Evolutionary conservation across 805 yeast species (phyloP), one percentile per base, ranked within the genome.

Genomic region (Gaillardinia entomophila): DNA sequence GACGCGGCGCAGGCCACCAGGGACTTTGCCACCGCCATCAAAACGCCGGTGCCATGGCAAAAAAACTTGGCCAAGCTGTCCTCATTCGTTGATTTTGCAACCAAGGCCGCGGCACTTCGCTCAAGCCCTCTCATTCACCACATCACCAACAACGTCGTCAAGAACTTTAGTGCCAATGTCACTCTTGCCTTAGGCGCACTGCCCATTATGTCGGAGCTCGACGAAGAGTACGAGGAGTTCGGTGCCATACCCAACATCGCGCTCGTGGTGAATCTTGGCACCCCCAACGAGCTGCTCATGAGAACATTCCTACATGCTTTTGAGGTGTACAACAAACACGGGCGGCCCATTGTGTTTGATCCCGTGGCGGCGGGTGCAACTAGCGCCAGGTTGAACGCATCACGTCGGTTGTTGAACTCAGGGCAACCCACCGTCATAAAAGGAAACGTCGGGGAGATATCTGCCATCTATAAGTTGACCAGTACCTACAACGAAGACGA

Each of bases 351-450:
- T 20, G 75, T 88, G 0, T 79, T 82, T 43, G 97, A 88, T 53
- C 97, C 96, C 1, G 96, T 88, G n/a, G 97, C 88, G 1, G 86
- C 81, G 25, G 95, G 95, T 17, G 96, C 96, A 0, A 70, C 95
- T 0, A 35, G 48, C 3, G 69, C 74, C 4, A 67, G 97, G 37
- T 60, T 62, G 25, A 46, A 55, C 3, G 62, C 77, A 12, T 72
- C 78, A 32, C 52, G 62, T 17, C 49, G 51, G 1, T 45, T 87
- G 7, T 53, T 88, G 20, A 65, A 77, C 24, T 53, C 66, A 10
- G 87, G 86, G 1, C 72, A 68, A 46, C 70, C 67, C 40, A 62
- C 75, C 19, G 87, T 82, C 17, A 78, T 88, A 42, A 86, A 89
- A 53, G 96, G 96, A 1, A 88, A 88, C 46, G 71, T 77, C 10